Evolutionary conservation across 148 eudicot genomes (phyloP).

Genomic region (Polygonum maritimum): DNA sequence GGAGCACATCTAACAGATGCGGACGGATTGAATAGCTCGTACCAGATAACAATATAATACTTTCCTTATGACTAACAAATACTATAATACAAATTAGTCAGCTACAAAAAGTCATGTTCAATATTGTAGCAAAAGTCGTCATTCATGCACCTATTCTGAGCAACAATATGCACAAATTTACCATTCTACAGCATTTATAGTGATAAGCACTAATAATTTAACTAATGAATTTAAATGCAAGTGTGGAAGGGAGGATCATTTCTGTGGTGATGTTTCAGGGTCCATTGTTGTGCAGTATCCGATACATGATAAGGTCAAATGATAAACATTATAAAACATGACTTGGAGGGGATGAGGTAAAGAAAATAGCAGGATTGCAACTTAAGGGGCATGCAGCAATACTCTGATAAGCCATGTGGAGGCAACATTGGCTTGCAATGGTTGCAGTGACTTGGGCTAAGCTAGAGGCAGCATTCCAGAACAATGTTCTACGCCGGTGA

Average conservation of each 20-base stretch:
- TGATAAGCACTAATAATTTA: neutral
- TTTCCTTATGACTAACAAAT: neutral
- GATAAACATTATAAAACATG: neutral
- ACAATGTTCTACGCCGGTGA: neutral
- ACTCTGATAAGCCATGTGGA: neutral
- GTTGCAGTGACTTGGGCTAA: neutral
- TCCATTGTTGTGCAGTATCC: neutral
- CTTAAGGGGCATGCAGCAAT: neutral
- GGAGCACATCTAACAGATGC: neutral
- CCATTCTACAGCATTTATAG: neutral
- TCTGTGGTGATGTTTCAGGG: neutral
- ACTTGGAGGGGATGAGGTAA: neutral
- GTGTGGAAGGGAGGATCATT: neutral
- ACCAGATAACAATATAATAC: neutral
- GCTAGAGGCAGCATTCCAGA: neutral
- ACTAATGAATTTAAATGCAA: neutral
- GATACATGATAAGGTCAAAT: neutral
- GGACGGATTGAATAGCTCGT: neutral
- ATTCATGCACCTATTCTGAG: neutral
- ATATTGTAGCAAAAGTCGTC: neutral
- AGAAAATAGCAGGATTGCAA: neutral
- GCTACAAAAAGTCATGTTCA: neutral
- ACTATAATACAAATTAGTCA: neutral
- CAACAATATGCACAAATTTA: neutral
- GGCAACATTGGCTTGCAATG: neutral